Evolutionary conservation across 768 basidiomycete species (phyloP).

Genomic region (Lentinula guzmanii): DNA sequence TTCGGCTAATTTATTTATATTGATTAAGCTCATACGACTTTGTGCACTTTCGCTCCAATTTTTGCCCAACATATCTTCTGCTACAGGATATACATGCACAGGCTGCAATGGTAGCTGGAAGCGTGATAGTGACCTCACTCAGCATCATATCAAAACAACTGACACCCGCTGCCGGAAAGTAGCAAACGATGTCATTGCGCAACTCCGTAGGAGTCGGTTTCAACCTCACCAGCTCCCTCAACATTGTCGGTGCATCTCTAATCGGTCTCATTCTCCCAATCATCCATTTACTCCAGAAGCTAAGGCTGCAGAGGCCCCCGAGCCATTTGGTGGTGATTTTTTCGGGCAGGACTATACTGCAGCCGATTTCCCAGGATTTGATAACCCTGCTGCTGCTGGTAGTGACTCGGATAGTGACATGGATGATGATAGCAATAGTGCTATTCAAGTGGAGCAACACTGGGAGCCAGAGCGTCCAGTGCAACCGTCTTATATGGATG

Average conservation of each 20-base stretch:
- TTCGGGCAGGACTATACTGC: constrained; percentile 6
- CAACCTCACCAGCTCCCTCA: not conserved
- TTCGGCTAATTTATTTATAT: too few species aligned
- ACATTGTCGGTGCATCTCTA: not conserved
- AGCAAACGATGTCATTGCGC: not conserved
- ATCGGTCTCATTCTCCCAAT: not conserved
- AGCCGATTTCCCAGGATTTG: not conserved
- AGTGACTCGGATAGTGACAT: not conserved
- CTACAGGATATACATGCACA: not conserved
- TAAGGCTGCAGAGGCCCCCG: not conserved
- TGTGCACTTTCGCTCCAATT: not conserved
- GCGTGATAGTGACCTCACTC: not conserved
- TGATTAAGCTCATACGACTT: too few species aligned
- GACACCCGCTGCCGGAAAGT: not conserved
- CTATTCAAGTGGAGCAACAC: not conserved
- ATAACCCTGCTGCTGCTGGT: not conserved
- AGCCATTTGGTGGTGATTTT: constrained; percentile 5
- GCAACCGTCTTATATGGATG: not conserved
- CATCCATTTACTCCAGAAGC: not conserved
- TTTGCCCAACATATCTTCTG: not conserved
- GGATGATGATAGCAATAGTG: not conserved
- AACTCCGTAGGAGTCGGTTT: not conserved
- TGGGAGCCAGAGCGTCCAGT: not conserved
- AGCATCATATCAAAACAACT: not conserved
- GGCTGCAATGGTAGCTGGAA: not conserved